These are phyloP conservation scores for Candida boleticola DNA, from an alignment of 805 yeast genomes.

Conservation along the genomic window DNA sequence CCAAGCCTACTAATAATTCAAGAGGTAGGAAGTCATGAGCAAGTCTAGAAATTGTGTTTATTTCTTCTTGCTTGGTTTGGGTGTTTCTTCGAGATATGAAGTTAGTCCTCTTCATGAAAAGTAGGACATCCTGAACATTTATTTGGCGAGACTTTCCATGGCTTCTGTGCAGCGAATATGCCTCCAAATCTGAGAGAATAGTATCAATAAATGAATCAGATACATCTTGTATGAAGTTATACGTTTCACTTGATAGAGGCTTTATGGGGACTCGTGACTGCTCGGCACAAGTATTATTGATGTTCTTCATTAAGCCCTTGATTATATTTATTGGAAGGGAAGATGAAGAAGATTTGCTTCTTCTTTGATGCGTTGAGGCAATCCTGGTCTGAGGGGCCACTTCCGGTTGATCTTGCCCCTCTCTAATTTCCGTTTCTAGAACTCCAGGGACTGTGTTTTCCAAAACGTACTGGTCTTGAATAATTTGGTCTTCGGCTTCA, in stretches of 20 bases:
- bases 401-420: neutral
- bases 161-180: conserved; percentile 33
- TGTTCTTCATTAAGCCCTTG: neutral
- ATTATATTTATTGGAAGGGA: conserved; percentile 1
- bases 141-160: conserved; percentile 19
- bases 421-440: neutral
- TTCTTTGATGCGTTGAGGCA: neutral
- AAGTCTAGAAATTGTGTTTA: conserved; percentile 24
- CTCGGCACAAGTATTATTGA: neutral
- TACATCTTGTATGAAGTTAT: conserved; percentile 22
- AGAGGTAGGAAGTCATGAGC: conserved; percentile 37
- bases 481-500: neutral
- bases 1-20: conserved; percentile 31
- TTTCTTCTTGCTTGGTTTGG: conserved; percentile 8
- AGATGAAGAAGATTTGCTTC: neutral
- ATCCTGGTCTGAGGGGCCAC: neutral
- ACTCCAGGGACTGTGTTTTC: neutral
- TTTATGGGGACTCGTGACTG: neutral
- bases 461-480: neutral
- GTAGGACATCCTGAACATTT: conserved; percentile 33
- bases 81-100: conserved; percentile 11
- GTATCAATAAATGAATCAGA: conserved; percentile 30
- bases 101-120: conserved; percentile 30
- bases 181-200: conserved; percentile 31
- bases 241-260: conserved; percentile 11